A percentile compares a stretch with the other conserved stretches of the same genome.
phyloP scores from a whole-genome alignment of 192 early-diverging fungal genomes.

The Mortierella claussenii region DNA sequence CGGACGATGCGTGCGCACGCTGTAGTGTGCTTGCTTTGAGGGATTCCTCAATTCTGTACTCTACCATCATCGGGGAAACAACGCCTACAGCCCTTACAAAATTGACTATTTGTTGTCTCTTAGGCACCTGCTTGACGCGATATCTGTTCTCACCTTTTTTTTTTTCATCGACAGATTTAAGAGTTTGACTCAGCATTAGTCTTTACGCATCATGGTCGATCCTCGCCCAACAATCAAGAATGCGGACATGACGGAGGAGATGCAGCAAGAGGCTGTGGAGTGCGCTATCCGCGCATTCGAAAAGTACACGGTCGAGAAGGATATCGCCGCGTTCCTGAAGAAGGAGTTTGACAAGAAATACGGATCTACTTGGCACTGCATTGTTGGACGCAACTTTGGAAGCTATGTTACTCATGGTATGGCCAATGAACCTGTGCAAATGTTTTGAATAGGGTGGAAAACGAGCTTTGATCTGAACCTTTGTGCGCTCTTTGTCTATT shows the following conservation, averaged over 20 bases:
- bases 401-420: slow-evolving; percentile 97
- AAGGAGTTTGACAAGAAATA: slow-evolving; percentile 98
- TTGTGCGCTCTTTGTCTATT: background rate
- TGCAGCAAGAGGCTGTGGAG: slow-evolving; percentile 94
- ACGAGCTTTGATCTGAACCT: background rate
- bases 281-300: slow-evolving; percentile 88
- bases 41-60: no score
- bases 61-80: no score
- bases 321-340: slow-evolving; percentile 97
- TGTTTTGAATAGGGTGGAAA: background rate
- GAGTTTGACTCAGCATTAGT: no score
- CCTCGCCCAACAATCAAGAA: slow-evolving; percentile 94
- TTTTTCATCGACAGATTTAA: no score
- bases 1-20: no score
- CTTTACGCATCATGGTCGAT: slow-evolving; percentile 68
- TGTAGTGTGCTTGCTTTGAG: no score
- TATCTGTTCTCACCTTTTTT: no score
- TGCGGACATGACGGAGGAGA: slow-evolving; percentile 97
- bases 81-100: no score
- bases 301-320: slow-evolving; percentile 97
- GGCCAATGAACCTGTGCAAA: background rate
- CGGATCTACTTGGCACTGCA: slow-evolving; percentile 98
- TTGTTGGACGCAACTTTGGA: slow-evolving; percentile 99
- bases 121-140: no score
- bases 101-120: no score